Evolutionary conservation across 768 basidiomycete species (phyloP), one percentile per base, ranked within the genome.

Genomic region (Trametes sanguinea): DNA sequence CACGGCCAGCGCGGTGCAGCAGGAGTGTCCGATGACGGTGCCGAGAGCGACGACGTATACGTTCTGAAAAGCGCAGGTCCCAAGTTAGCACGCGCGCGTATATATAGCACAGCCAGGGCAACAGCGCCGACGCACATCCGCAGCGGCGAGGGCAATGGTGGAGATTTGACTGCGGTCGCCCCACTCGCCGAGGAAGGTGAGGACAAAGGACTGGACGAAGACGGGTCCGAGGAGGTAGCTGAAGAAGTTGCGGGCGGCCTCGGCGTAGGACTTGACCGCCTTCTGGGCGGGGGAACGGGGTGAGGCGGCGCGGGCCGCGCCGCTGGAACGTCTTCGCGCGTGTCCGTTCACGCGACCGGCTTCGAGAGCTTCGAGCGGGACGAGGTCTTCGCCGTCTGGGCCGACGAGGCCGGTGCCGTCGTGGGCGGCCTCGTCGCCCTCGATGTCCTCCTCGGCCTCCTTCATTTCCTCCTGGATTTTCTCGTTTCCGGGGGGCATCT

Each of bases 181-280:
- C 97, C 97, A 98, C 76, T 99, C 97, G 9, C 95, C 97, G n/a
- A 99, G 80, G 76, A 98, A 98, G 0, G 96, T 98, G 62, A 99
- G 80, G 35, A 96, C 78, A 69, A 99, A 98, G 0, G 94, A 86
- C 74, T 99, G 95, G 2, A 95, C 94, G 70, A 98, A 96, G 1
- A 97, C 93, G 0, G 96, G 96, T 0, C 92, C 94, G 17, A 98
- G 76, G 66, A 95, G 74, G 16, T 95, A 76, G 68, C 86, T 88
- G 72, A 85, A 89, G 68, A 94, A 88, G 72, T 95, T 95, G 67
- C 93, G 82, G 5, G 85, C 77, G 8, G 94, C 89, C 17, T 95
- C 89, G 16, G 69, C 68, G 46, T 82, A 68, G 67, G 68, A 57
- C 67, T 61, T 51, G 54, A 55, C 40, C 61, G 61, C 57, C 60